Evolutionary conservation across 345 rosid species (phyloP), one percentile per base, ranked within the genome.

Genomic region (Syzygium aromaticum): DNA sequence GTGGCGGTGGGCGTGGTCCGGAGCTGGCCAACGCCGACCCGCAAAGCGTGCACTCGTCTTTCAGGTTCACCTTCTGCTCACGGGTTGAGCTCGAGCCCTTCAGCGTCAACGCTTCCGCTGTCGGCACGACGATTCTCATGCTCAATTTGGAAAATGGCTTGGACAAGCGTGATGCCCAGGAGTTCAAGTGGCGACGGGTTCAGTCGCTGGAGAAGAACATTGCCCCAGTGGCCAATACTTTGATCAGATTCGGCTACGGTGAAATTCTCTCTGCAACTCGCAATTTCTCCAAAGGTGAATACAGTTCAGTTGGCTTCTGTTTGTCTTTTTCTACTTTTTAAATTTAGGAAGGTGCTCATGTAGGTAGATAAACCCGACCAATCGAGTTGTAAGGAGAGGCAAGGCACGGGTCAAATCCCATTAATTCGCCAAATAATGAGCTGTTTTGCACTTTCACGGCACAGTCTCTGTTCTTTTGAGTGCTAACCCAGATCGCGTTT

Each of bases 61-160:
- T 97, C 93, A 93, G 98, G 94, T 97, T 95, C 90, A 96, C 94
- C 89, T 90, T 97, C 84, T 97, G 98, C 92, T 93, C 98, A 23
- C 96, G 94, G 86, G 93, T 93, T 38, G 98, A 97, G 94, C 90
- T 95, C 25, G 98, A 96, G 87, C 93, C 96, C 49, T 92, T 96
- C 91, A 92, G 90, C 85, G 90, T 91, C 57, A 85, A 33, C 87
- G 88, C 92, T 84, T 86, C 93, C 87, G 86, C 90, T 16, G 43
- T 73, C 43, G 91, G 97, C 4, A 94, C 98, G 5, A 96, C 98
- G 54, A 95, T 97, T 83, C 90, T 96, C 86, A 91, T 96, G 92
- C 95, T 97, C 86, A 97, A 96, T 91, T 91, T 96, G 93, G 99
- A 95, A 77, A 94, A 87, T 89, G 98, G 99, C 86, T 90, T 88